Conservation (phyloP, 2,329 filamentous ascomycete species). For the Venturia oleaginea region DNA sequence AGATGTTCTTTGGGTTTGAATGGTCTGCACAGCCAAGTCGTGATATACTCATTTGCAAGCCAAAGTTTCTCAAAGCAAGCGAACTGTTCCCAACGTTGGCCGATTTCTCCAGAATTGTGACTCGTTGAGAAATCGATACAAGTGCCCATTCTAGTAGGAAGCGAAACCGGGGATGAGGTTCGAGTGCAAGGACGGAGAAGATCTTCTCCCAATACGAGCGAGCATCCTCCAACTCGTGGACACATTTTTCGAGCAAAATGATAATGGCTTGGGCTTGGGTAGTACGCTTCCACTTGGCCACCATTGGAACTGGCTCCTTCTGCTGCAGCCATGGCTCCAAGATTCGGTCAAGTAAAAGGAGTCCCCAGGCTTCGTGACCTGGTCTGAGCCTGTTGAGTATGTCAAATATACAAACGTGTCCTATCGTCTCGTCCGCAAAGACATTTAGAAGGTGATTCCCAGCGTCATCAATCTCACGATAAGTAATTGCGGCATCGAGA, state of each 20-base stretch:
- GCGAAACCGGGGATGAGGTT: constrained; percentile 39
- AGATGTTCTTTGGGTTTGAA: constrained; percentile 38
- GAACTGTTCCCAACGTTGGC: not conserved
- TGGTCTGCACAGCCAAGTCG: constrained; percentile 32
- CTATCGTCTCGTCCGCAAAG: constrained; percentile 37
- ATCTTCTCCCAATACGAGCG: constrained; percentile 21
- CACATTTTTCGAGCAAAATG: constrained; percentile 28
- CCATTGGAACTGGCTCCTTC: constrained; percentile 33
- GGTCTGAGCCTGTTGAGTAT: constrained; percentile 31
- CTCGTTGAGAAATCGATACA: constrained; percentile 30
- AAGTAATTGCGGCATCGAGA: constrained; percentile 33
- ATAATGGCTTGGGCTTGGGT: constrained; percentile 40
- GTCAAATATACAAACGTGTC: constrained; percentile 38
- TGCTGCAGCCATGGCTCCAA: constrained; percentile 36
- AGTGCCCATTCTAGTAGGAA: constrained; percentile 41
- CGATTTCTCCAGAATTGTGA: constrained; percentile 19
- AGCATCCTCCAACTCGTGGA: constrained; percentile 13
- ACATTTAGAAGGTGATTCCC: constrained; percentile 30
- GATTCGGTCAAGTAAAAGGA: constrained; percentile 17
- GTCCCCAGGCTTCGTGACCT: not conserved
- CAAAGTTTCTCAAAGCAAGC: constrained; percentile 22
- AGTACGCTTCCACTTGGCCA: constrained; percentile 40
- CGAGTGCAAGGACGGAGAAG: constrained; percentile 34
- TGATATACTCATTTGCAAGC: constrained; percentile 15
- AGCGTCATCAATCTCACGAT: constrained; percentile 16